Base-by-base conservation (phyloP, 2,329 filamentous ascomycete genomes). In the Dryadomyces quercus-mongolicae region DNA sequence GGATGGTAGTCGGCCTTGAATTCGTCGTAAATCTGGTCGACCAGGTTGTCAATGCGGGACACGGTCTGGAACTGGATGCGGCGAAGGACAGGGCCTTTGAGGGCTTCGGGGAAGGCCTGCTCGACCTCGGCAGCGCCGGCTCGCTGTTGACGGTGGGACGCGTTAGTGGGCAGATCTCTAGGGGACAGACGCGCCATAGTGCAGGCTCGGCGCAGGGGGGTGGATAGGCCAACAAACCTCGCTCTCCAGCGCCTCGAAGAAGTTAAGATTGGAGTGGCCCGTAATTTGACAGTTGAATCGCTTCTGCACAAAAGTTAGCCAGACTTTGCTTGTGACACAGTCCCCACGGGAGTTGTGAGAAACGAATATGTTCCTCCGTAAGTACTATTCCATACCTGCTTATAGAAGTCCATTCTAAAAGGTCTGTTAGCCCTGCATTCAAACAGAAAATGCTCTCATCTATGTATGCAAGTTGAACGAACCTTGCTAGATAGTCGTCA, bases 261-360 rank as follows among this genome's bases (percentile, higher is more conserved):
- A 98, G 3, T 82, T 92, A 60, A 96, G 75, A 53, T 86, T 86
- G 34, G 90, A 94, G 67, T 95, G 92, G 53, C 93, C 93, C 13
- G 90, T 95, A 60, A 97, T 94, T 66, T 95, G 88, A 69, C 94
- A 95, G 57, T 94, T 95, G 68, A 97, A 98, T 54, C 86, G 83
- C 65, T 84, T 88, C 84, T 92, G 62, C 46, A 16, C 50, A n/a
- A 34, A 3, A n/a, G 54, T 62, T 15, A 58, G 59, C 56, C 49
- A 53, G 55, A 15, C 10, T 18, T 5, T 16, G 36, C 36, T 16
- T 40, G 36, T 12, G 36, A 4, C 36, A 40, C 36, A 16, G 36
- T 16, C 36, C 10, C 36, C 25, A 31, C 25, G 25, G 25, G 8
- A 8, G 25, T 8, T 31, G 25, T 31, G 25, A 8, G 25, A 31